phyloP scores from a whole-genome alignment of 345 rosid species.

The Citrus inodora region DNA sequence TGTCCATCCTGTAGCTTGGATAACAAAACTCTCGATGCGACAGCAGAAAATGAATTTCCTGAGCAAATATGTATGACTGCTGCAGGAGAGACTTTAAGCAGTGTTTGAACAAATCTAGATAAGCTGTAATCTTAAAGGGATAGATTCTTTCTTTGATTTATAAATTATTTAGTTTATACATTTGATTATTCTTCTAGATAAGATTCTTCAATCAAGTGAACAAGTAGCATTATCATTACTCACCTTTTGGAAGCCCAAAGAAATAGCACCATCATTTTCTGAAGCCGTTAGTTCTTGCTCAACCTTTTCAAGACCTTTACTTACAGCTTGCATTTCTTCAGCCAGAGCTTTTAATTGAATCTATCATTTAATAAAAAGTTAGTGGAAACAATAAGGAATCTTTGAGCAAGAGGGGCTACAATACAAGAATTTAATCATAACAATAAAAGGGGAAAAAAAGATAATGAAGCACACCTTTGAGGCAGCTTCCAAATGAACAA shows the following conservation, averaged over 20 bases:
- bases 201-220: slow-evolving; percentile 6
- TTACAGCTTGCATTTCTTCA: slow-evolving; percentile 99
- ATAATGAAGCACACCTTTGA: slow-evolving; percentile 61
- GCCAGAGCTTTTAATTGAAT: slow-evolving; percentile 93
- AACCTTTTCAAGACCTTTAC: slow-evolving; percentile 94
- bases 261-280: slow-evolving; percentile 77
- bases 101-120: not conserved
- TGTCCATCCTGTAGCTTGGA: not conserved
- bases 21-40: not conserved
- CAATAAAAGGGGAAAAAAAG: not conserved
- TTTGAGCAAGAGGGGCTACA: not conserved
- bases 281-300: slow-evolving; percentile 86
- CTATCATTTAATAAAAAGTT: slow-evolving; percentile 32
- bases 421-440: slow-evolving; percentile 14
- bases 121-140: not conserved
- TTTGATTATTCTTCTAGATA: not conserved
- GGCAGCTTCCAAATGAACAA: slow-evolving; percentile 88
- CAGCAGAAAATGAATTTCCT: not conserved
- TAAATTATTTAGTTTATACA: not conserved
- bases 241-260: slow-evolving; percentile 84
- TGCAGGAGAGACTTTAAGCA: not conserved
- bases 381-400: not conserved
- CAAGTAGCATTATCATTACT: slow-evolving; percentile 19
- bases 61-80: not conserved
- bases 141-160: not conserved